Percentiles rank a stretch among this genome's conserved stretches.
These are phyloP conservation scores for Trametes hirsuta DNA, from an alignment of 1,284 basidiomycete genomes.

Conservation along the genomic window DNA sequence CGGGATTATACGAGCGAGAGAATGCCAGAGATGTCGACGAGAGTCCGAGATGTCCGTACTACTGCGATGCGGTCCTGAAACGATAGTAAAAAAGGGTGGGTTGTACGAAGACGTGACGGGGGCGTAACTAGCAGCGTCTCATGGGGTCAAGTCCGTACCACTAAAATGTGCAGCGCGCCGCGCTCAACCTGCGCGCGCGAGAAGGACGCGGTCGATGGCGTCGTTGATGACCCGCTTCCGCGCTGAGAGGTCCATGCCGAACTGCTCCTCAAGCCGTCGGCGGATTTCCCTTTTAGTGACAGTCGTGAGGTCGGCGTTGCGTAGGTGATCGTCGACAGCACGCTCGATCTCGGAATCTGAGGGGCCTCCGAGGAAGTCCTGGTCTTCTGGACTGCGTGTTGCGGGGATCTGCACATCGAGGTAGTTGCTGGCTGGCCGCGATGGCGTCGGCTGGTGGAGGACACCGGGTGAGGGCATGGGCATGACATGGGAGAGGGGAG, in stretches of 20 bases:
- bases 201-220: conserved; percentile 66
- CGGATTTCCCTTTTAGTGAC: conserved; percentile 91
- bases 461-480: conserved; percentile 19
- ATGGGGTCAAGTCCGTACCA: too few relatives aligned
- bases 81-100: conserved; percentile 8
- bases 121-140: conserved; percentile 12
- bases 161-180: background rate
- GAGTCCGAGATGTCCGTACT: conserved; percentile 22
- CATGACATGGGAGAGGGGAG: conserved; percentile 48
- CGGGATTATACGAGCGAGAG: conserved; percentile 21
- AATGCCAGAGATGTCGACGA: conserved; percentile 12
- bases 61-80: conserved; percentile 18
- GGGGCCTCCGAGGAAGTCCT: conserved; percentile 51
- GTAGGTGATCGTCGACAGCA: conserved; percentile 73
- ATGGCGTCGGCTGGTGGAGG: conserved; percentile 56
- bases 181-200: conserved; percentile 37
- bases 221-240: conserved; percentile 73
- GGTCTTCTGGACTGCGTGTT: conserved; percentile 55
- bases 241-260: conserved; percentile 69
- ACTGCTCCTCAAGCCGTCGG: conserved; percentile 77
- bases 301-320: conserved; percentile 80
- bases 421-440: conserved; percentile 73
- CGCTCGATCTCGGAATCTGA: conserved; percentile 74
- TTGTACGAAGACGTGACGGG: conserved; percentile 6
- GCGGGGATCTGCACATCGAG: conserved; percentile 68